phyloP scores from a whole-genome alignment of 164 flowering plant genomes.

The Sextonia rubra region DNA sequence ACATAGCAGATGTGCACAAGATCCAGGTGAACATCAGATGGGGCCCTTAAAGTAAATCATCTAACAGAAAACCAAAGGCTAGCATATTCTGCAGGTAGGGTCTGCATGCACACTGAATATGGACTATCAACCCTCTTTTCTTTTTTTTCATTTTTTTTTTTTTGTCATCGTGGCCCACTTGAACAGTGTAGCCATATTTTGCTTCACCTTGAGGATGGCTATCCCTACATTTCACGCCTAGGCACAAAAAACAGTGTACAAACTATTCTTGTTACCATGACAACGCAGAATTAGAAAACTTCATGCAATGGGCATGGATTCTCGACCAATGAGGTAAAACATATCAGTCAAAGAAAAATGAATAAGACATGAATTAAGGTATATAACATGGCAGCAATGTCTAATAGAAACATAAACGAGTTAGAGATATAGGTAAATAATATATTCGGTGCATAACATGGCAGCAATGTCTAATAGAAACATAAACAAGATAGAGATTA shows the following conservation, averaged over 20 bases:
- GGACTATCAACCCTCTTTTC: too few relatives aligned
- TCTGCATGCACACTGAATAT: too few relatives aligned
- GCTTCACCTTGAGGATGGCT: background rate
- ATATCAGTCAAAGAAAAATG: background rate
- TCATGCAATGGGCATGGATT: too few relatives aligned
- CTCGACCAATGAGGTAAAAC: too few relatives aligned
- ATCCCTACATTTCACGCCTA: background rate
- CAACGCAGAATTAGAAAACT: too few relatives aligned
- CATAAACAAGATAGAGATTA: background rate
- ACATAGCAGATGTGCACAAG: background rate
- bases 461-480: background rate
- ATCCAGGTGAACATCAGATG: too few relatives aligned
- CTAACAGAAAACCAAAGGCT: too few relatives aligned
- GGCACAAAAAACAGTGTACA: background rate
- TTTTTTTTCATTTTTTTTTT: too few relatives aligned
- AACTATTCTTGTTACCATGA: too few relatives aligned
- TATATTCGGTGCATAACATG: background rate
- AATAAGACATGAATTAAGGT: background rate
- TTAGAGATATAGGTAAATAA: background rate
- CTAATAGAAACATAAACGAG: background rate
- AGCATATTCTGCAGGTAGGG: too few relatives aligned
- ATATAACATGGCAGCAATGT: background rate
- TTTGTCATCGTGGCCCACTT: background rate
- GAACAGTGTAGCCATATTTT: background rate
- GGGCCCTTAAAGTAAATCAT: too few relatives aligned